phyloP scores from a whole-genome alignment of 331 rosid species.

The Malus hybrid region DNA sequence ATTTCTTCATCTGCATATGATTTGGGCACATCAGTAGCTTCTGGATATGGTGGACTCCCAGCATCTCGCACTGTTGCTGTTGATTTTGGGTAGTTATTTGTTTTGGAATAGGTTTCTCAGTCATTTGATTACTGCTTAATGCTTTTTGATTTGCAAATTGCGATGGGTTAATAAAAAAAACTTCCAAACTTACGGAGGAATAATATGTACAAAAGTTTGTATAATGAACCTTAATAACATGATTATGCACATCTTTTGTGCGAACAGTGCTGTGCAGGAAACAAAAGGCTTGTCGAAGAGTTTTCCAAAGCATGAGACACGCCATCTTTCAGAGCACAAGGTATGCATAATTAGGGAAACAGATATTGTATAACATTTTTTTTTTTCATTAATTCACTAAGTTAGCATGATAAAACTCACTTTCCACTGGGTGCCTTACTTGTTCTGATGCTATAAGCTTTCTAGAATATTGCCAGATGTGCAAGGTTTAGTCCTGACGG shows the following conservation, averaged over 20 bases:
- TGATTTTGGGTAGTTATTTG: slow-evolving; percentile 56
- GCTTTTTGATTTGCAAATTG: neutral
- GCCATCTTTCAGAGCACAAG: slow-evolving; percentile 97
- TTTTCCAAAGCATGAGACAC: slow-evolving; percentile 82
- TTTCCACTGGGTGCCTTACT: slow-evolving; percentile 6
- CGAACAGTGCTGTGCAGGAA: slow-evolving; percentile 52
- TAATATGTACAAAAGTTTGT: neutral
- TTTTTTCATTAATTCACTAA: slow-evolving; percentile 4
- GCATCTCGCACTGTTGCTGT: slow-evolving; percentile 27
- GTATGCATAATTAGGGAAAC: slow-evolving; percentile 23
- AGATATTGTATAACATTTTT: neutral
- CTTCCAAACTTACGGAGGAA: neutral
- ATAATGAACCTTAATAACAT: neutral
- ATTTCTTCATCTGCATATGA: slow-evolving; percentile 39
- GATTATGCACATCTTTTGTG: slow-evolving; percentile 5
- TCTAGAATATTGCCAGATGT: slow-evolving; percentile 95
- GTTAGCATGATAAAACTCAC: neutral
- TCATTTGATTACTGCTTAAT: neutral
- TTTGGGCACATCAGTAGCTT: slow-evolving; percentile 37
- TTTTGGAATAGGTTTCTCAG: neutral
- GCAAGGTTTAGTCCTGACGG: slow-evolving; percentile 91
- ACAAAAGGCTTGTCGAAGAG: slow-evolving; percentile 60
- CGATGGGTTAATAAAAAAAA: neutral
- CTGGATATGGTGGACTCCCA: slow-evolving; percentile 22
- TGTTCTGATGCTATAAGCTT: slow-evolving; percentile 44